Evolutionary conservation across 805 yeast genomes (phyloP), one percentile per base, ranked within the genome.

Genomic region (Pichia deserticola): DNA sequence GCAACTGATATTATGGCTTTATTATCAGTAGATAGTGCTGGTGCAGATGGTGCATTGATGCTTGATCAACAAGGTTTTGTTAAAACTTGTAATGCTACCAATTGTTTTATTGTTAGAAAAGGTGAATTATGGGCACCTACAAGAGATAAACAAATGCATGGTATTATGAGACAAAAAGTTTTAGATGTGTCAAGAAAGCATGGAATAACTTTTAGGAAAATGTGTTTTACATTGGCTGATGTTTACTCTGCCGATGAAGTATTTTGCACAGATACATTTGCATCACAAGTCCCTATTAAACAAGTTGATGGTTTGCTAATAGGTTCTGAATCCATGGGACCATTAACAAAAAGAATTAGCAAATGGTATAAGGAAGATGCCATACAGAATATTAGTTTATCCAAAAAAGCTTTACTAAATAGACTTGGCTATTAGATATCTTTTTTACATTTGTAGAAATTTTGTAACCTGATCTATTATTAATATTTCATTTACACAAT

Each of bases 81-180:
- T 29, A 40, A 46, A 41, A 46, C 49, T 9, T 46, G 49, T 41
- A 46, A 46, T 46, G 49, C 45, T 8, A 46, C 49, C 7, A 46
- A 40, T 32, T 40, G 36, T 27, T 46, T 46, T 11, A 40, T 46
- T 34, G 33, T 40, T 7, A 28, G 44, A 10, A 40, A 41, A 7
- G 49, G 49, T 7, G 49, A 46, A 36, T 15, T 39, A 4, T 46
- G 49, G 45, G 49, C 49, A 12, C 49, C 49, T 35, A 46, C 49
- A 15, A 36, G 36, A 12, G 44, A 46, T 36, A 46, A 46, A 11
- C 44, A 46, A 41, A 46, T 46, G 44, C 44, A 46, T 36, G 49
- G 49, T 20, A 29, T 46, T 30, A 46, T 45, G 4, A 46, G 49
- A 36, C 49, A 46, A 36, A 46, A 46, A 34, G 45, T 46, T 5